Evolutionary conservation across 1,284 basidiomycete genomes (phyloP).

Genomic region (Apiotrichum gamsii): DNA sequence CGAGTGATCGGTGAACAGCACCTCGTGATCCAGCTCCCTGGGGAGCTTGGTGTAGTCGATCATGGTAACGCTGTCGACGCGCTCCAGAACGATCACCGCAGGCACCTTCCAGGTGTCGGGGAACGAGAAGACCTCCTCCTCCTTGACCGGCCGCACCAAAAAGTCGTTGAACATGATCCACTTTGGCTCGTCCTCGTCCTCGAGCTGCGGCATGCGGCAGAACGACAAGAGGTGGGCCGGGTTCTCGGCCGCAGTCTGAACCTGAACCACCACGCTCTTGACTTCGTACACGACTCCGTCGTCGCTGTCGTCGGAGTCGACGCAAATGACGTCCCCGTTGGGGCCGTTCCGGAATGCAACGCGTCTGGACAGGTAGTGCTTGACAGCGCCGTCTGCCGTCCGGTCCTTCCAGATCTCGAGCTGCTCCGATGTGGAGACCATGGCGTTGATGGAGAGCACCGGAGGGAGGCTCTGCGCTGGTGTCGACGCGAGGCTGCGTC

Average conservation of each 20-base stretch:
- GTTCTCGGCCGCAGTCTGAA: slow-evolving; percentile 63
- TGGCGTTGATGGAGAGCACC: slow-evolving; percentile 81
- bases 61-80: slow-evolving; percentile 57
- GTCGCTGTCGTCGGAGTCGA: slow-evolving; percentile 50
- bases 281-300: slow-evolving; percentile 60
- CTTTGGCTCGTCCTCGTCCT: slow-evolving; percentile 51
- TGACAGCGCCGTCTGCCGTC: slow-evolving; percentile 13
- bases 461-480: slow-evolving; percentile 60
- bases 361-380: slow-evolving; percentile 32
- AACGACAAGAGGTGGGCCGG: slow-evolving; percentile 84
- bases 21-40: slow-evolving; percentile 61
- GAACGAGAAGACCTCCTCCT: slow-evolving; percentile 82
- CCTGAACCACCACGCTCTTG: slow-evolving; percentile 66
- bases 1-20: slow-evolving; percentile 78
- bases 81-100: slow-evolving; percentile 78
- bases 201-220: slow-evolving; percentile 66
- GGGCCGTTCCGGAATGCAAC: slow-evolving; percentile 42
- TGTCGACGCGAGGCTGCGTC: slow-evolving; percentile 61
- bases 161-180: slow-evolving; percentile 99
- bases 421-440: slow-evolving; percentile 69
- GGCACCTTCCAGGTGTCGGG: slow-evolving; percentile 92
- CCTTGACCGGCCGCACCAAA: slow-evolving; percentile 72
- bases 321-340: slow-evolving; percentile 52
- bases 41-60: slow-evolving; percentile 66
- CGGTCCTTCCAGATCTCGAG: slow-evolving; percentile 70